Percentiles rank a stretch among this genome's conserved stretches.
Conservation (phyloP, 2,329 filamentous ascomycete species). For the Xylaria sp. region DNA sequence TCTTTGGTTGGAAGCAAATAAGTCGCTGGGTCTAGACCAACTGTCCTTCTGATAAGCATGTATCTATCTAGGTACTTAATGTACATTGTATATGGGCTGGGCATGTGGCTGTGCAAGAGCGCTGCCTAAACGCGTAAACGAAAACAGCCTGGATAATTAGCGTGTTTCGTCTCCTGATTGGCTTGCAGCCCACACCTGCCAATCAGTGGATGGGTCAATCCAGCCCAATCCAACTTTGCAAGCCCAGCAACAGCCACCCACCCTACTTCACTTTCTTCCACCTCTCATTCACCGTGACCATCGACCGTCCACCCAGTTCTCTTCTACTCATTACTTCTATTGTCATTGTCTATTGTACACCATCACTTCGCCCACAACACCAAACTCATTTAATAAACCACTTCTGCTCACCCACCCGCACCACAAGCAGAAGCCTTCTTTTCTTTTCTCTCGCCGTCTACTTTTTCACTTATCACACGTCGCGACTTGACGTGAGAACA, state of each 20-base stretch:
- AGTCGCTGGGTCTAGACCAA: not conserved
- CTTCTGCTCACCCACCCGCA: conserved; percentile 8
- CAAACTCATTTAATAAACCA: conserved; percentile 26
- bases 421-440: conserved; percentile 25
- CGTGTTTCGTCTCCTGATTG: conserved; percentile 24
- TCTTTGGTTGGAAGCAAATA: no score
- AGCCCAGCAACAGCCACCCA: conserved; percentile 16
- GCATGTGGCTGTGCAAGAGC: conserved; percentile 17
- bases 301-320: conserved; percentile 5
- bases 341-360: conserved; percentile 7
- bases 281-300: not conserved
- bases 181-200: conserved; percentile 12
- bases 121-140: conserved; percentile 29
- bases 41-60: conserved; percentile 18
- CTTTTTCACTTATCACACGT: conserved; percentile 7
- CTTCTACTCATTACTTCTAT: conserved; percentile 6
- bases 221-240: conserved; percentile 12
- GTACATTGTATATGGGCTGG: not conserved
- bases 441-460: conserved; percentile 35
- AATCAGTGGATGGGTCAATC: conserved; percentile 16
- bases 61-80: conserved; percentile 1
- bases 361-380: conserved; percentile 29
- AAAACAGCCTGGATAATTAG: conserved; percentile 13
- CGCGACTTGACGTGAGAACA: conserved; percentile 7
- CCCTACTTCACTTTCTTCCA: conserved; percentile 2